These are phyloP conservation scores for Hanseniaspora occidentalis DNA, from an alignment of 805 yeast genomes.

Conservation along the genomic window DNA sequence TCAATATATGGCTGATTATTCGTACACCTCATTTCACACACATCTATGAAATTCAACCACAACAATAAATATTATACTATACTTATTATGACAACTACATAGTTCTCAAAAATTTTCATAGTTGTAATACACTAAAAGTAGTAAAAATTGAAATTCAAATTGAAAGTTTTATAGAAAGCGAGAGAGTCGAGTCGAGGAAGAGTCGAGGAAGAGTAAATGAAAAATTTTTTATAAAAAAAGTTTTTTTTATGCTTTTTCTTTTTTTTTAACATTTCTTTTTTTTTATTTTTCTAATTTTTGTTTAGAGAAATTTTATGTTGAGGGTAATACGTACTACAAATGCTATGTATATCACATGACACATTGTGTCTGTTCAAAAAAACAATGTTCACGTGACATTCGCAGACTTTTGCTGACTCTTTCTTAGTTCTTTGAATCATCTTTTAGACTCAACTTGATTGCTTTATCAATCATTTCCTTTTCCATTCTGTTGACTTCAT, in stretches of 20 bases:
- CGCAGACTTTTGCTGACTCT: too few relatives aligned
- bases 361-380: background rate
- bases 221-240: background rate
- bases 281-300: background rate
- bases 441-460: constrained; percentile 57
- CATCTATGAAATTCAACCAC: too few relatives aligned
- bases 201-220: background rate
- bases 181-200: background rate
- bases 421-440: too few relatives aligned
- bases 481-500: constrained; percentile 28
- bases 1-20: too few relatives aligned
- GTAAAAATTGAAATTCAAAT: background rate
- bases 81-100: too few relatives aligned
- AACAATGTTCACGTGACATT: background rate
- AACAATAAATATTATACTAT: too few relatives aligned
- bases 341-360: too few relatives aligned
- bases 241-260: too few relatives aligned
- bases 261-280: background rate
- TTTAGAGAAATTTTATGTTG: background rate
- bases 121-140: too few relatives aligned
- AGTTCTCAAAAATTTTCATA: too few relatives aligned
- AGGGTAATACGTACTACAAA: too few relatives aligned
- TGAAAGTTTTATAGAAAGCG: background rate
- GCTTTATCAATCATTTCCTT: constrained; percentile 81
- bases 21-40: too few relatives aligned